Conservation (phyloP, 768 basidiomycete species). For the Cystofilobasidium bisporidii region DNA sequence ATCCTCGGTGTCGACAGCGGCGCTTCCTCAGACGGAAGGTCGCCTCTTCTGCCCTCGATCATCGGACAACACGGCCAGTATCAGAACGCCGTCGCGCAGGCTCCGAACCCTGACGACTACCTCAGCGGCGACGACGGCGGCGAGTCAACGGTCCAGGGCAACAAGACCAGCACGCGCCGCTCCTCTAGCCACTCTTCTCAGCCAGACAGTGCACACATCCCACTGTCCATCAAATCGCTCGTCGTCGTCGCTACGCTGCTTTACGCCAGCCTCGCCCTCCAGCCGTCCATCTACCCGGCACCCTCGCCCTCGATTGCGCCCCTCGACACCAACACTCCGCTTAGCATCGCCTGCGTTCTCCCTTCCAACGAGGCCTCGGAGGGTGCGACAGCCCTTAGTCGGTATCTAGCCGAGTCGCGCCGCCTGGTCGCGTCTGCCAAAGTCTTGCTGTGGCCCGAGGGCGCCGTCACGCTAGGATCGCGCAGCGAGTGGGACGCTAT, state of each 20-base stretch:
- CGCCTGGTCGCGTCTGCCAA: constrained; percentile 4
- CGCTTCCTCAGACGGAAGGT: too few relatives aligned
- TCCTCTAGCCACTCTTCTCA: too few relatives aligned
- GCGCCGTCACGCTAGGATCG: background rate
- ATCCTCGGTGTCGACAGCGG: too few relatives aligned
- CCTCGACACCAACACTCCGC: constrained; percentile 3
- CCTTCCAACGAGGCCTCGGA: background rate
- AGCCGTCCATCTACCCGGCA: background rate
- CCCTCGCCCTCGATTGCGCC: background rate
- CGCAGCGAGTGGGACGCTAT: background rate
- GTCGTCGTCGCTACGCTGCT: background rate
- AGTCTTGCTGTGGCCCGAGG: constrained; percentile 10
- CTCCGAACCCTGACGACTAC: background rate
- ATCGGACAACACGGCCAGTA: too few relatives aligned
- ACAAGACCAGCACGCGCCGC: too few relatives aligned
- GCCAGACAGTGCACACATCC: too few relatives aligned
- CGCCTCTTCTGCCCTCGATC: too few relatives aligned
- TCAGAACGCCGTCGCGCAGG: too few relatives aligned
- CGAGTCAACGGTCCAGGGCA: too few relatives aligned
- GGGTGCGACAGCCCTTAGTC: background rate
- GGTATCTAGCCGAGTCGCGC: constrained; percentile 7
- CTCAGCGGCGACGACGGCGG: background rate
- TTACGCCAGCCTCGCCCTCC: background rate
- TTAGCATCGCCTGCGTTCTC: constrained; percentile 12
- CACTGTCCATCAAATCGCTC: background rate